Percentiles rank a stretch among this genome's conserved stretches.
These are phyloP conservation scores for Tricholomella constricta DNA, from an alignment of 768 basidiomycete genomes.

Conservation along the genomic window DNA sequence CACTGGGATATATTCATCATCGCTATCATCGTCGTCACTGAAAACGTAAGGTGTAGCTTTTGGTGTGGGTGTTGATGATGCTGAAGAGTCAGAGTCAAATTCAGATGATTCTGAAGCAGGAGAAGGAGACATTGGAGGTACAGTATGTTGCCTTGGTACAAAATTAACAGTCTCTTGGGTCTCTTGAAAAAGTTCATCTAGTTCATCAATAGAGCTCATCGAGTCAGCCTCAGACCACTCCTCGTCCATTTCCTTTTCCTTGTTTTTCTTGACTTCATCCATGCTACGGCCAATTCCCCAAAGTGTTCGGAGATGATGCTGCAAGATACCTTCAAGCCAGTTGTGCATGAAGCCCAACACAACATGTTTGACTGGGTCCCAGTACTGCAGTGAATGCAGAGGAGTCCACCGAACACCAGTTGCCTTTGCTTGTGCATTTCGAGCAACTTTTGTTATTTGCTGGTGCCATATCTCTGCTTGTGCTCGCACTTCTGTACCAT, in stretches of 20 bases:
- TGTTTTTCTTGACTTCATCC: slow-evolving; percentile 1
- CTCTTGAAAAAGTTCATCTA: slow-evolving; percentile 13
- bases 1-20: background rate
- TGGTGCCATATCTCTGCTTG: slow-evolving; percentile 15
- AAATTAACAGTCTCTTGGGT: slow-evolving; percentile 1
- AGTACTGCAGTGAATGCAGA: slow-evolving; percentile 26
- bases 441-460: slow-evolving; percentile 12
- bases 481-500: background rate
- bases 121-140: background rate
- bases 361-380: slow-evolving; percentile 23
- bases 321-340: slow-evolving; percentile 25
- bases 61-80: background rate
- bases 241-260: slow-evolving; percentile 14
- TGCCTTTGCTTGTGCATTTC: slow-evolving; percentile 3
- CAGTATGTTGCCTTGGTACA: background rate
- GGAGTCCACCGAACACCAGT: slow-evolving; percentile 31
- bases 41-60: background rate
- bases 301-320: slow-evolving; percentile 19
- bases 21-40: slow-evolving; percentile 9
- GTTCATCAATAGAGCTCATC: slow-evolving; percentile 14
- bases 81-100: background rate
- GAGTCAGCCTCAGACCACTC: slow-evolving; percentile 19
- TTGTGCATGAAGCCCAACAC: slow-evolving; percentile 33
- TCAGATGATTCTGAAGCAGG: background rate
- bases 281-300: slow-evolving; percentile 23